Evolutionary conservation across 2,329 filamentous ascomycete genomes (phyloP).

Genomic region (Corynespora cassiicola): DNA sequence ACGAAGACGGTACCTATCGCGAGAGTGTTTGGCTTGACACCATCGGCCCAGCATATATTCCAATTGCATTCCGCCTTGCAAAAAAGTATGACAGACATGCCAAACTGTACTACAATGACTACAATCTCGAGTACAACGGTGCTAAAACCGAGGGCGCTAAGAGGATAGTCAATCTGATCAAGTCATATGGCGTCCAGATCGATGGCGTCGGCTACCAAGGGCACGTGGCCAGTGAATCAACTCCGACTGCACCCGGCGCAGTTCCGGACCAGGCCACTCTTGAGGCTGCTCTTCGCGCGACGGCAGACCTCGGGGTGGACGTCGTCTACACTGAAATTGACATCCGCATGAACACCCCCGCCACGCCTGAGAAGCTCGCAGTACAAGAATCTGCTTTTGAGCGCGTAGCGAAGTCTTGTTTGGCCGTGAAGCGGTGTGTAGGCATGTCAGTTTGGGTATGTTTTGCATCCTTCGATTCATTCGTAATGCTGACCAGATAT

Average conservation of each 20-base stretch:
- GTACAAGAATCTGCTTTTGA: conserved; percentile 59
- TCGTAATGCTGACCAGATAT: too few relatives aligned
- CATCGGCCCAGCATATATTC: conserved; percentile 54
- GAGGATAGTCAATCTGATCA: conserved; percentile 47
- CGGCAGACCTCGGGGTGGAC: conserved; percentile 61
- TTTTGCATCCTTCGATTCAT: background rate
- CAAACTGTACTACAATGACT: conserved; percentile 67
- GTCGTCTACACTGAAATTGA: conserved; percentile 70
- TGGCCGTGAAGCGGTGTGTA: conserved; percentile 45
- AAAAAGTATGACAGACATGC: conserved; percentile 47
- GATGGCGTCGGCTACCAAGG: conserved; percentile 70
- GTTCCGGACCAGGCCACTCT: conserved; percentile 56
- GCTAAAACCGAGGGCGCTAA: conserved; percentile 48
- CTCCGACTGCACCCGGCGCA: conserved; percentile 48
- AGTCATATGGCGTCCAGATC: conserved; percentile 55
- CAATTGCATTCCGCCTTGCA: conserved; percentile 52
- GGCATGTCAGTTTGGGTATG: conserved; percentile 56
- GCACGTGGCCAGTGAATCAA: conserved; percentile 61
- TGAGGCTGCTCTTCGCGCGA: conserved; percentile 57
- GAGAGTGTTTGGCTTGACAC: conserved; percentile 49
- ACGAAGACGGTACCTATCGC: conserved; percentile 55
- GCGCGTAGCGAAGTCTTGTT: conserved; percentile 44
- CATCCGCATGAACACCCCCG: conserved; percentile 59
- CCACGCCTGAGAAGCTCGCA: conserved; percentile 48
- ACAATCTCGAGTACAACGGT: conserved; percentile 66